phyloP scores from a whole-genome alignment of 441 rosid species.

The Populus hybrid region DNA sequence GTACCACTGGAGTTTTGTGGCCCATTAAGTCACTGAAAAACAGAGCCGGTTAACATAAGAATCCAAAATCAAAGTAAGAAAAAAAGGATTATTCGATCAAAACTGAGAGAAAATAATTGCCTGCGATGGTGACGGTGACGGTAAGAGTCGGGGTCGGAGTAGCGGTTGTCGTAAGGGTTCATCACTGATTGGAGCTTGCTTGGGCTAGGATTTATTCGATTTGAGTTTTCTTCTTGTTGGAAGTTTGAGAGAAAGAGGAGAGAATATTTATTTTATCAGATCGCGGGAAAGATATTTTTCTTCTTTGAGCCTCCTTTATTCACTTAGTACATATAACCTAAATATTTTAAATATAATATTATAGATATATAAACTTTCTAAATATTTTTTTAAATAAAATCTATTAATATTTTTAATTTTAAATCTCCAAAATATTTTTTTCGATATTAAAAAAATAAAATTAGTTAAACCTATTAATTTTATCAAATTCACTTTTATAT shows the following conservation, averaged over 20 bases:
- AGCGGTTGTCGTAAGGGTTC: conserved; percentile 72
- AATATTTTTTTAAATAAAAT: too few species aligned
- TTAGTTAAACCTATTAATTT: too few species aligned
- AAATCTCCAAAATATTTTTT: too few species aligned
- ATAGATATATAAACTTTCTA: too few species aligned
- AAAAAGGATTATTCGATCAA: not conserved
- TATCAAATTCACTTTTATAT: too few species aligned
- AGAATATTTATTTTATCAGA: not conserved
- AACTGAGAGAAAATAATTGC: conserved; percentile 29
- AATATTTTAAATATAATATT: too few species aligned
- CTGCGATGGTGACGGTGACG: conserved; percentile 81
- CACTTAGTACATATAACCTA: too few species aligned
- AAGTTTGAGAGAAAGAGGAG: not conserved
- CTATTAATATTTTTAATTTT: too few species aligned
- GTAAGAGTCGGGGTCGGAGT: conserved; percentile 75
- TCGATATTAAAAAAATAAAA: too few species aligned
- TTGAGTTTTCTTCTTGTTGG: too few species aligned
- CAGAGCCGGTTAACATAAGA: not conserved
- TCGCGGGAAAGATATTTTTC: not conserved
- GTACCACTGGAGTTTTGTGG: conserved; percentile 27
- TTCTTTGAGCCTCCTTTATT: not conserved
- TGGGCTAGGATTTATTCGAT: not conserved
- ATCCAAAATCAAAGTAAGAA: not conserved
- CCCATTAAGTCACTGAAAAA: conserved; percentile 55
- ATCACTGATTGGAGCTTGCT: conserved; percentile 21